Evolutionary conservation across 345 rosid species (phyloP).

Genomic region (Eucalyptus coolabah): DNA sequence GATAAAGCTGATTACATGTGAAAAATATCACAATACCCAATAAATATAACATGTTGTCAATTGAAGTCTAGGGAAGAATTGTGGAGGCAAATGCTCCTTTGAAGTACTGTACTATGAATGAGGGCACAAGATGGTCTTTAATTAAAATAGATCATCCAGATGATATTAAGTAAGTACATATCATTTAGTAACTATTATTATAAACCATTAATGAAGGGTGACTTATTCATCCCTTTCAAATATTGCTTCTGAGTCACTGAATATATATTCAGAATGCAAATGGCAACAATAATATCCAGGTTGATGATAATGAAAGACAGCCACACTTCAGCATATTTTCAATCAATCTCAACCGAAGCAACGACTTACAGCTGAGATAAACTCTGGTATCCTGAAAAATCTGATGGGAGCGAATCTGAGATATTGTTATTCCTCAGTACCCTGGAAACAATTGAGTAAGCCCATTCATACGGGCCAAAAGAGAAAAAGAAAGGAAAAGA

Average conservation of each 20-base stretch:
- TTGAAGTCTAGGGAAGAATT: neutral
- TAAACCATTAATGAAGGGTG: neutral
- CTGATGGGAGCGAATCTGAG: slow-evolving; percentile 21
- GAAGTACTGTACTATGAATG: neutral
- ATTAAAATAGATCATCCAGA: neutral
- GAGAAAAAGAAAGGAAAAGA: neutral
- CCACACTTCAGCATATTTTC: neutral
- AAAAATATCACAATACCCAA: neutral
- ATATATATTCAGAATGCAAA: neutral
- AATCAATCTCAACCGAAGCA: neutral
- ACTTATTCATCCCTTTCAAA: neutral
- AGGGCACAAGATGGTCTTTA: neutral
- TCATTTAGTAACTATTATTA: neutral
- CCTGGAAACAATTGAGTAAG: neutral
- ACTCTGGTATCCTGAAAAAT: slow-evolving; percentile 12
- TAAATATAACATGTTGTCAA: neutral
- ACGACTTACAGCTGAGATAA: slow-evolving; percentile 3
- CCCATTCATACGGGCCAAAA: neutral
- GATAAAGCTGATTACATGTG: neutral
- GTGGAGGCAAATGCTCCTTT: neutral
- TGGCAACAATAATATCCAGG: neutral
- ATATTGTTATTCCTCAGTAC: slow-evolving; percentile 24
- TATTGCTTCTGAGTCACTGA: neutral
- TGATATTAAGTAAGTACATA: neutral
- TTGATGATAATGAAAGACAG: neutral